Percentiles rank a stretch among this genome's conserved stretches.
Evolutionary conservation across 2,329 filamentous ascomycete genomes (phyloP).

Genomic region (Fusarium guadeloupense): DNA sequence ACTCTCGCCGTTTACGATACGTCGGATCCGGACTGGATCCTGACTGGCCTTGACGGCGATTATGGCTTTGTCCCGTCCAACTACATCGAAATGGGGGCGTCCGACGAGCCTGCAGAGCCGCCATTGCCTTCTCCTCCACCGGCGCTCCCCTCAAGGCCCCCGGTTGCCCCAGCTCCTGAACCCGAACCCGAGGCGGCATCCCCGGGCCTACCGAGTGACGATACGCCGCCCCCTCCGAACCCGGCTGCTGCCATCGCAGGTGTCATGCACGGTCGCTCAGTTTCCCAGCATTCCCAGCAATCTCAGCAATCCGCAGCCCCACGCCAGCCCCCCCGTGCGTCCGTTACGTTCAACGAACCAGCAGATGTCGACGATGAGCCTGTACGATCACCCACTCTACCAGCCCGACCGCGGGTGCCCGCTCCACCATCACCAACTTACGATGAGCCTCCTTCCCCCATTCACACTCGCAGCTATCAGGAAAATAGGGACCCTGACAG

Average conservation of each 20-base stretch:
- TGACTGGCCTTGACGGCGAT: conserved; percentile 84
- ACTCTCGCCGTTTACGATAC: conserved; percentile 85
- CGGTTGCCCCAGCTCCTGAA: conserved; percentile 43
- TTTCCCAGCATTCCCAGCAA: conserved; percentile 39
- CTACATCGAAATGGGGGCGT: conserved; percentile 81
- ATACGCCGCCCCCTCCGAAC: conserved; percentile 47
- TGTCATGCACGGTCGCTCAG: conserved; percentile 61
- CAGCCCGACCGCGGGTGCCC: conserved; percentile 46
- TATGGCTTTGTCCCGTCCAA: conserved; percentile 96
- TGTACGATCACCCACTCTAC: conserved; percentile 51
- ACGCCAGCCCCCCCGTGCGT: conserved; percentile 41
- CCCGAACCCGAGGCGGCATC: conserved; percentile 27
- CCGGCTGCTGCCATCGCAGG: conserved; percentile 65
- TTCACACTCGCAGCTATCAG: conserved; percentile 31
- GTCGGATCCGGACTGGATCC: conserved; percentile 94
- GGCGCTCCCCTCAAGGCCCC: conserved; percentile 56
- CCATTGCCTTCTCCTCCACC: conserved; percentile 51
- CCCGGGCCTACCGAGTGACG: conserved; percentile 47
- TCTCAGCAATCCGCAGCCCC: conserved; percentile 30
- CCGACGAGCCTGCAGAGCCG: conserved; percentile 54
- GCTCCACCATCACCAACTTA: conserved; percentile 36
- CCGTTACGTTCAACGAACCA: conserved; percentile 41
- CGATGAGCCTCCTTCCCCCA: conserved; percentile 35
- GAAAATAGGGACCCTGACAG: conserved; percentile 46
- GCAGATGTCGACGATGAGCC: conserved; percentile 45